Percentiles rank a stretch among this genome's conserved stretches.
These are phyloP conservation scores for Yamadazyma atmosphaerica DNA, from an alignment of 1,139 yeast species.

Conservation along the genomic window DNA sequence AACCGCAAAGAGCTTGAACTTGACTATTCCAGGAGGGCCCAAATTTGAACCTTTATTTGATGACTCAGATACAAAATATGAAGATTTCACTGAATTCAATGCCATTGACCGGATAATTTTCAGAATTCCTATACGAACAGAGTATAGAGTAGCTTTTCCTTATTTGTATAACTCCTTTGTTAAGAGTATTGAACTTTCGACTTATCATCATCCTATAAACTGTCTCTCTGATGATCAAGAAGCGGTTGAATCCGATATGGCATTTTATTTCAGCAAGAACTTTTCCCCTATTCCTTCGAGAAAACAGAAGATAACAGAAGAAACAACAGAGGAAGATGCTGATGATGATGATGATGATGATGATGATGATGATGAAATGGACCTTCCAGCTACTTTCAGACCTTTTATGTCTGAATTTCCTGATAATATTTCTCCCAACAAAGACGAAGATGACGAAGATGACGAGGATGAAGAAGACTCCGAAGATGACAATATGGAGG, in stretches of 20 bases:
- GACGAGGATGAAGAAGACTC: slow-evolving; percentile 7
- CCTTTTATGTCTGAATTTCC: slow-evolving; percentile 13
- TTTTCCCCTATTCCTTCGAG: slow-evolving; percentile 11
- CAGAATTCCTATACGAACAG: slow-evolving; percentile 74
- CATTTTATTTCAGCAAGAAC: slow-evolving; percentile 14
- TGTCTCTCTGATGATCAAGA: slow-evolving; percentile 43
- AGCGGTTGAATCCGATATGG: slow-evolving; percentile 39
- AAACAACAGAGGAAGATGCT: background rate
- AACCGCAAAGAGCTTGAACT: slow-evolving; percentile 87
- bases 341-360: slow-evolving; percentile 14
- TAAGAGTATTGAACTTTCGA: slow-evolving; percentile 56
- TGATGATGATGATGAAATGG: slow-evolving; percentile 10
- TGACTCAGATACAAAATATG: slow-evolving; percentile 58
- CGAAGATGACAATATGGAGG: no score
- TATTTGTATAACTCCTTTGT: slow-evolving; percentile 80
- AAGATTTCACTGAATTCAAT: slow-evolving; percentile 87
- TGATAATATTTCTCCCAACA: slow-evolving; percentile 2
- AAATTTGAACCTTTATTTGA: slow-evolving; percentile 87
- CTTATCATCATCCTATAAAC: slow-evolving; percentile 63
- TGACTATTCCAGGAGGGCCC: slow-evolving; percentile 94
- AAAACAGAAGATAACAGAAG: slow-evolving; percentile 1
- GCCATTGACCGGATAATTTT: slow-evolving; percentile 84
- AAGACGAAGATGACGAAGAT: slow-evolving; percentile 21
- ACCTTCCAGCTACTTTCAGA: slow-evolving; percentile 10
- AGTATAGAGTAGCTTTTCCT: slow-evolving; percentile 84